Evolutionary conservation across 257 asterid species (phyloP).

Genomic region (Jaltomata sinuosa): DNA sequence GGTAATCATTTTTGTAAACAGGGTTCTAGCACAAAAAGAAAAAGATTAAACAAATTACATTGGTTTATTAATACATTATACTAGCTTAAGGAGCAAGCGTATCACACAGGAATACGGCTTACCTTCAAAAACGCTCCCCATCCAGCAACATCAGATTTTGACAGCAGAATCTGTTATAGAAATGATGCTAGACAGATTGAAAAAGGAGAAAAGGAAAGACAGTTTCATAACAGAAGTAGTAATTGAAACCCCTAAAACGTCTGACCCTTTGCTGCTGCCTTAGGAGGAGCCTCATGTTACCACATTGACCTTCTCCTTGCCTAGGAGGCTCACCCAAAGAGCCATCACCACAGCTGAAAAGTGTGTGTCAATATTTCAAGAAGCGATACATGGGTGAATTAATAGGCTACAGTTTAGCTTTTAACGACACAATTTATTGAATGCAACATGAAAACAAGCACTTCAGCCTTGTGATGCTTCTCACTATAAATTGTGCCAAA

Average conservation of each 20-base stretch:
- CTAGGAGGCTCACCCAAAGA: conserved; percentile 71
- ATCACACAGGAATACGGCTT: neutral
- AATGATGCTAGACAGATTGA: neutral
- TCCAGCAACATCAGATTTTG: conserved; percentile 87
- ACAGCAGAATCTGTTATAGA: conserved; percentile 54
- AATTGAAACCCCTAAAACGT: conserved; percentile 7
- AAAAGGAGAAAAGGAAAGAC: neutral
- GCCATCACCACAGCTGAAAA: conserved; percentile 80
- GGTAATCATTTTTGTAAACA: conserved; percentile 85
- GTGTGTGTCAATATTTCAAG: neutral
- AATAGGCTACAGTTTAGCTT: neutral
- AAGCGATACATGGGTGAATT: neutral
- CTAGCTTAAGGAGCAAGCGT: neutral
- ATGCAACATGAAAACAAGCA: neutral
- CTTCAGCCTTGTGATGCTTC: neutral
- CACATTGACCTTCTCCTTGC: conserved; percentile 87
- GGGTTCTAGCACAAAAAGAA: conserved; percentile 40
- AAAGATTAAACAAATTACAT: neutral
- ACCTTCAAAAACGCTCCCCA: conserved; percentile 99
- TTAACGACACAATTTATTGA: neutral
- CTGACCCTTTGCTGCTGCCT: conserved; percentile 88
- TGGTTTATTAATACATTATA: neutral
- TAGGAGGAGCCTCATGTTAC: conserved; percentile 91
- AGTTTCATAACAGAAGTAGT: neutral
- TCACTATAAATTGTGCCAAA: neutral